Percentiles rank a stretch among this genome's conserved stretches.
Conservation (phyloP, 306 rosid species). For the Sechiopsis laciniata region DNA sequence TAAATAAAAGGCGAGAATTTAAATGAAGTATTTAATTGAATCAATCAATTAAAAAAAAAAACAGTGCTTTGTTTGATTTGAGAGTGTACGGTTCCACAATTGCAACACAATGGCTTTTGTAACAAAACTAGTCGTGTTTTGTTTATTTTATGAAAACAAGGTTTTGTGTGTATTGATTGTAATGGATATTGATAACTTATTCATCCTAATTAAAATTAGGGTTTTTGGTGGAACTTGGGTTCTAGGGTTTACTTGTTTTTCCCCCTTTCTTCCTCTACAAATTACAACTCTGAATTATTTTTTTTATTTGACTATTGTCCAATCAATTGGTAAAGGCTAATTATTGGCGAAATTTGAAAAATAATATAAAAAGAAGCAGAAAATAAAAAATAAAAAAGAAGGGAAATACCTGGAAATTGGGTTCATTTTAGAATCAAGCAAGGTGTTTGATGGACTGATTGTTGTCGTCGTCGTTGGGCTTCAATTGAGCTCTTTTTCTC, state of each 20-base stretch:
- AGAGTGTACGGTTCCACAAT: slow-evolving; percentile 30
- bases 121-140: not conserved
- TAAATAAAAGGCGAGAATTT: slow-evolving; percentile 31
- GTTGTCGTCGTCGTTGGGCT: slow-evolving; percentile 31
- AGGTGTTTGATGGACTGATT: too few relatives aligned
- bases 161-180: not conserved
- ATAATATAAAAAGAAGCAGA: too few relatives aligned
- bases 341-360: too few relatives aligned
- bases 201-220: slow-evolving; percentile 34
- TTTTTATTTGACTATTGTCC: not conserved
- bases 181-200: too few relatives aligned
- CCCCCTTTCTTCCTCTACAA: not conserved
- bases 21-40: slow-evolving; percentile 45
- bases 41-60: slow-evolving; percentile 23
- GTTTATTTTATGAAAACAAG: not conserved
- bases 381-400: not conserved
- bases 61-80: slow-evolving; percentile 36
- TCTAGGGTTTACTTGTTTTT: slow-evolving; percentile 23
- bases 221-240: slow-evolving; percentile 33
- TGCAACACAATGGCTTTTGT: not conserved
- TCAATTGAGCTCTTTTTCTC: slow-evolving; percentile 44
- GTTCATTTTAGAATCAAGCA: not conserved
- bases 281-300: too few relatives aligned
- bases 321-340: too few relatives aligned
- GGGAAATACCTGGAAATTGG: not conserved